These are phyloP conservation scores for Teunomyces cretensis DNA, from an alignment of 805 yeast species.

Conservation along the genomic window DNA sequence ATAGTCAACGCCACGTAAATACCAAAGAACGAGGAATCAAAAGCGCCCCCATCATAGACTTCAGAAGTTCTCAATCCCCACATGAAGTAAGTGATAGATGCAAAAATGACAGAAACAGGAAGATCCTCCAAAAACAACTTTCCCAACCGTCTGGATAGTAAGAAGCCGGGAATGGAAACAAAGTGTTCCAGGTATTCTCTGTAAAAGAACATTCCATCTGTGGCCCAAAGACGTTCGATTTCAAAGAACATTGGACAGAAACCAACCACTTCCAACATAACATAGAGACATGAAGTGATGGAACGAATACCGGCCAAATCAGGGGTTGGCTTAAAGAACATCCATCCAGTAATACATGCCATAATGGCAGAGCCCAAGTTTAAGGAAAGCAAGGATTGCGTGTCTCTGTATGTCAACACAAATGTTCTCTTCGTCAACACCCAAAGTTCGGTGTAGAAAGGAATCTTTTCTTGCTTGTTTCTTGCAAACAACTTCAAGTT, in stretches of 20 bases:
- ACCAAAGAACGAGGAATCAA: slow-evolving; percentile 18
- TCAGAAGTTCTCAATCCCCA: slow-evolving; percentile 55
- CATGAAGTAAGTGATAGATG: slow-evolving; percentile 71
- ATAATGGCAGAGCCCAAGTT: slow-evolving; percentile 45
- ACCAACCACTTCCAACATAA: slow-evolving; percentile 39
- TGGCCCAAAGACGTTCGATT: slow-evolving; percentile 37
- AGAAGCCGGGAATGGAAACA: slow-evolving; percentile 64
- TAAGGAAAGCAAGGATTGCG: slow-evolving; percentile 31
- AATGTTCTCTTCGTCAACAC: slow-evolving; percentile 38
- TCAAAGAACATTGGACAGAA: slow-evolving; percentile 42
- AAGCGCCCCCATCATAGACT: slow-evolving; percentile 10
- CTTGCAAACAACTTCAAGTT: slow-evolving; percentile 18
- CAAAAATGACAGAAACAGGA: slow-evolving; percentile 57
- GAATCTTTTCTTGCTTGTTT: slow-evolving; percentile 18
- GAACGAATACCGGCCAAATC: slow-evolving; percentile 67
- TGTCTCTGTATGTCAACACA: slow-evolving; percentile 33
- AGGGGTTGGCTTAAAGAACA: slow-evolving; percentile 63
- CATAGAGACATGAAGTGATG: slow-evolving; percentile 36
- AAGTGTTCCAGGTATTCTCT: slow-evolving; percentile 72
- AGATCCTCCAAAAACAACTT: slow-evolving; percentile 70
- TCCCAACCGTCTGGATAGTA: slow-evolving; percentile 63
- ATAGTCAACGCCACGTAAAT: slow-evolving; percentile 20
- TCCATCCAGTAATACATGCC: slow-evolving; percentile 72
- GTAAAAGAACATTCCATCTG: slow-evolving; percentile 36
- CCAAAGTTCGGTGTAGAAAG: slow-evolving; percentile 27